Evolutionary conservation across 352 stramenopile species (phyloP).

Genomic region (Phytophthora parvispora): DNA sequence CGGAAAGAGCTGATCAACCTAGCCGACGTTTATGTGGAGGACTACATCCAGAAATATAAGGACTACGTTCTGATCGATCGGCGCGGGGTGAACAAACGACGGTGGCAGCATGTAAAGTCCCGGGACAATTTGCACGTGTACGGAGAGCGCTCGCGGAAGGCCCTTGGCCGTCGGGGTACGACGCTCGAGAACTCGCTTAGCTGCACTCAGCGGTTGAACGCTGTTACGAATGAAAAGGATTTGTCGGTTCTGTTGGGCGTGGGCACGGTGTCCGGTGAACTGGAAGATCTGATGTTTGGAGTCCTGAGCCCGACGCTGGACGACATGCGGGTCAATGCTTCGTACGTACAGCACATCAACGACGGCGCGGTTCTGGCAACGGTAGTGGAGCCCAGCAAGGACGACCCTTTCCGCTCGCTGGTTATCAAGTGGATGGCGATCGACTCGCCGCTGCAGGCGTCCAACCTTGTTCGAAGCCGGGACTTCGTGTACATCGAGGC

Average conservation of each 20-base stretch:
- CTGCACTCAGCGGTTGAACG: neutral
- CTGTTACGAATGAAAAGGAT: slow-evolving; percentile 6
- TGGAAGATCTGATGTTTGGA: slow-evolving; percentile 46
- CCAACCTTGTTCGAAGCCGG: slow-evolving; percentile 4
- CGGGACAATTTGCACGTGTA: slow-evolving; percentile 18
- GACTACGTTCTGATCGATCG: slow-evolving; percentile 15
- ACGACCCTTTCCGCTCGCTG: slow-evolving; percentile 34
- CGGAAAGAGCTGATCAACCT: slow-evolving; percentile 12
- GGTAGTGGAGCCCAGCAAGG: slow-evolving; percentile 26
- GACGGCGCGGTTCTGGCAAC: slow-evolving; percentile 27
- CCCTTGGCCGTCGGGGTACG: neutral
- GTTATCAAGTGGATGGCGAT: slow-evolving; percentile 43
- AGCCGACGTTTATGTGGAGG: slow-evolving; percentile 7
- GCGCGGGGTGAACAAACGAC: slow-evolving; percentile 15
- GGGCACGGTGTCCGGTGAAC: slow-evolving; percentile 23
- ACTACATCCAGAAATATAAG: slow-evolving; percentile 19
- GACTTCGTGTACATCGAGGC: slow-evolving; percentile 1
- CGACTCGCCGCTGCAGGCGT: slow-evolving; percentile 17
- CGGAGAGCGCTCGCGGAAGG: neutral
- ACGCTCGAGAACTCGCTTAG: slow-evolving; percentile 2
- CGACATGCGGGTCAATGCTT: slow-evolving; percentile 35
- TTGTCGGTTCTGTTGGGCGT: slow-evolving; percentile 23
- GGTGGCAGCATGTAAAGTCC: slow-evolving; percentile 26
- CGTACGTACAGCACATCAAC: slow-evolving; percentile 28
- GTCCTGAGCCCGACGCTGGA: slow-evolving; percentile 32